Conservation (phyloP, 1,284 basidiomycete species). For the Naganishia sp. region DNA sequence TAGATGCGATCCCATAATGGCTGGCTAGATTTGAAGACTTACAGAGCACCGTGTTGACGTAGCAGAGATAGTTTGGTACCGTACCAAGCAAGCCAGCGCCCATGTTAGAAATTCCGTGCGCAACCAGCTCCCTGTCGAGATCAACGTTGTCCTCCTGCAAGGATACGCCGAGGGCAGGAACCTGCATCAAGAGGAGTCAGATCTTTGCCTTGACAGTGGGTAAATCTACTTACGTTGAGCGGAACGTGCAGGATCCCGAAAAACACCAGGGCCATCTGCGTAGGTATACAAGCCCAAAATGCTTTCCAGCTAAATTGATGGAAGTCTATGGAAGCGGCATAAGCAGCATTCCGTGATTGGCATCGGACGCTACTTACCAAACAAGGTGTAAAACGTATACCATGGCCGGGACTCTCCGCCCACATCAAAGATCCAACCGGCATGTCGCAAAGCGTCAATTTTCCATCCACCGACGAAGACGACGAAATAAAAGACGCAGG, state of each 20-base stretch:
- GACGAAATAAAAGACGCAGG: conserved; percentile 78
- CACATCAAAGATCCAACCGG: conserved; percentile 90
- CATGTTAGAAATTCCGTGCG: conserved; percentile 89
- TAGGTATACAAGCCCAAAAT: conserved; percentile 73
- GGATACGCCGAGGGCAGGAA: conserved; percentile 93
- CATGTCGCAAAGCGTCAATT: conserved; percentile 63
- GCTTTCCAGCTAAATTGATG: conserved; percentile 63
- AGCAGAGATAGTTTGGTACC: conserved; percentile 59
- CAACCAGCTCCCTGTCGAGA: conserved; percentile 89
- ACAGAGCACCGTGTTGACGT: conserved; percentile 86
- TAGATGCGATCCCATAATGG: not conserved
- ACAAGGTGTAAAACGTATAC: conserved; percentile 79
- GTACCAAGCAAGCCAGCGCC: conserved; percentile 76
- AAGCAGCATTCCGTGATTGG: not conserved
- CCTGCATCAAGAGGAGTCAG: conserved; percentile 34
- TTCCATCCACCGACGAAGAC: conserved; percentile 67
- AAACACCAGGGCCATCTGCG: conserved; percentile 51
- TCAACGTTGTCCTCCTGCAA: conserved; percentile 84
- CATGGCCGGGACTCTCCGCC: conserved; percentile 65
- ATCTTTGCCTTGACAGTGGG: not conserved
- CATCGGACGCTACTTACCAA: conserved; percentile 58
- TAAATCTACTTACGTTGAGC: conserved; percentile 62
- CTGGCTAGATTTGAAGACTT: conserved; percentile 39
- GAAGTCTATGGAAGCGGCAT: conserved; percentile 58
- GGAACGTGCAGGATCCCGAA: conserved; percentile 84